Percentiles rank a stretch among this genome's conserved stretches.
Conservation (phyloP, 805 yeast species). For the Ogataea methylovora region DNA sequence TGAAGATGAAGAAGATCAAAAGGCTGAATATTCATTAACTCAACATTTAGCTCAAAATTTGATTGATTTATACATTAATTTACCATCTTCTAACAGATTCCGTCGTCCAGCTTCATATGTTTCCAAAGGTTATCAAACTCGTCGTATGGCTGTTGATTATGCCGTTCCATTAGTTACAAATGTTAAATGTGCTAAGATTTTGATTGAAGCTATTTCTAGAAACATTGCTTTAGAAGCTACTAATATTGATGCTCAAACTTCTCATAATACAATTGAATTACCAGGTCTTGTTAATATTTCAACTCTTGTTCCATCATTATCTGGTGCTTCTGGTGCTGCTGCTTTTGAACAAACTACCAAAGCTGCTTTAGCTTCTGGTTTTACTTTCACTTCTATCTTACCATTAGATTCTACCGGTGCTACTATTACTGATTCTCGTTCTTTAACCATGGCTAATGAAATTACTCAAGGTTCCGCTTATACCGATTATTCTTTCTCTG, state of each 20-base stretch:
- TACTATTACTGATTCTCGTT: conserved; percentile 53
- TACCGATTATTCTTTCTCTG: conserved; percentile 77
- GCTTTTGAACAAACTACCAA: conserved; percentile 66
- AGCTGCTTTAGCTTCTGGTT: conserved; percentile 75
- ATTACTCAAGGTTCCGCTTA: conserved; percentile 48
- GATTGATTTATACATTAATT: conserved; percentile 92
- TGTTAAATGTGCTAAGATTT: conserved; percentile 92
- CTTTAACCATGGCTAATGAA: conserved; percentile 59
- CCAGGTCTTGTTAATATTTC: conserved; percentile 87
- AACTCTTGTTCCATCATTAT: conserved; percentile 66
- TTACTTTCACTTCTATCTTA: conserved; percentile 74
- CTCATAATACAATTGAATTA: conserved; percentile 71
- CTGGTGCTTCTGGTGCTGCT: conserved; percentile 34
- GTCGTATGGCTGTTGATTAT: conserved; percentile 99
- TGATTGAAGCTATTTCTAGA: conserved; percentile 90
- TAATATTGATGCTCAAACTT: conserved; percentile 82
- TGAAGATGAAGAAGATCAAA: conserved; percentile 65
- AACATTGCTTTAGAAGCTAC: conserved; percentile 58
- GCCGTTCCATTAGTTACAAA: conserved; percentile 97
- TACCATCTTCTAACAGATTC: conserved; percentile 95
- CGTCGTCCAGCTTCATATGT: conserved; percentile 98
- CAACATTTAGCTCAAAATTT: conserved; percentile 94
- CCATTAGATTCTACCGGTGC: conserved; percentile 65
- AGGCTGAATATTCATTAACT: conserved; percentile 89
- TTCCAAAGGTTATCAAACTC: conserved; percentile 94